Conservation (phyloP, 2,329 filamentous ascomycete genomes). For the Ophiostoma ulmi region DNA sequence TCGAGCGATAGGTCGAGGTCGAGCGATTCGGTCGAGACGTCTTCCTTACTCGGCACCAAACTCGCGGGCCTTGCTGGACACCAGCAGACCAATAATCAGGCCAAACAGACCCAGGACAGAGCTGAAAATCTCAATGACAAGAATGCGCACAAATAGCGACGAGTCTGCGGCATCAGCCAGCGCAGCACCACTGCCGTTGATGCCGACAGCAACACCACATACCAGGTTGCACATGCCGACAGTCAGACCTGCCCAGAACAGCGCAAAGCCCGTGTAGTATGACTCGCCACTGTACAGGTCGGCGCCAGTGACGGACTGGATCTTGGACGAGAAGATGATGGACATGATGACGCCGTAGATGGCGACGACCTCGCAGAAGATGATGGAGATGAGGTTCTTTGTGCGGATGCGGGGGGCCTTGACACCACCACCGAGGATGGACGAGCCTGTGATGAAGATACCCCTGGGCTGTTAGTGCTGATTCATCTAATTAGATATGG, state of each 20-base stretch:
- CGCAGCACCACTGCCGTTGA: slow-evolving; percentile 95
- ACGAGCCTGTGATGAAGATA: slow-evolving; percentile 97
- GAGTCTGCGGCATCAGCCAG: slow-evolving; percentile 92
- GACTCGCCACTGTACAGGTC: slow-evolving; percentile 68
- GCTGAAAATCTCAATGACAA: slow-evolving; percentile 99
- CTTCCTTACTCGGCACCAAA: slow-evolving; percentile 48
- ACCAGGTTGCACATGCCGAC: slow-evolving; percentile 95
- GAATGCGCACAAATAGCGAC: slow-evolving; percentile 94
- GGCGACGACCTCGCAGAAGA: slow-evolving; percentile 99
- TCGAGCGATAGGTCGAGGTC: not conserved
- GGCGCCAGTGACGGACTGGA: slow-evolving; percentile 60
- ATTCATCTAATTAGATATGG: not conserved
- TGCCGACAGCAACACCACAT: slow-evolving; percentile 92
- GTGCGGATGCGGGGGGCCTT: slow-evolving; percentile 95
- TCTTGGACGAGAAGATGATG: slow-evolving; percentile 92
- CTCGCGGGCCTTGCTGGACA: slow-evolving; percentile 75
- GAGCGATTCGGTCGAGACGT: not conserved
- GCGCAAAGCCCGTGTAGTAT: slow-evolving; percentile 89
- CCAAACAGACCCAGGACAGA: slow-evolving; percentile 95
- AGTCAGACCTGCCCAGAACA: slow-evolving; percentile 94
- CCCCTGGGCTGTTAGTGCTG: slow-evolving; percentile 58
- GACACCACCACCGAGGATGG: slow-evolving; percentile 94
- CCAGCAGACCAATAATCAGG: slow-evolving; percentile 85
- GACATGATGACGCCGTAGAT: slow-evolving; percentile 99
- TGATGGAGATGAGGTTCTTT: slow-evolving; percentile 99